Base-by-base conservation (phyloP, 805 yeast genomes). In the Yamadazyma nakazawae region DNA sequence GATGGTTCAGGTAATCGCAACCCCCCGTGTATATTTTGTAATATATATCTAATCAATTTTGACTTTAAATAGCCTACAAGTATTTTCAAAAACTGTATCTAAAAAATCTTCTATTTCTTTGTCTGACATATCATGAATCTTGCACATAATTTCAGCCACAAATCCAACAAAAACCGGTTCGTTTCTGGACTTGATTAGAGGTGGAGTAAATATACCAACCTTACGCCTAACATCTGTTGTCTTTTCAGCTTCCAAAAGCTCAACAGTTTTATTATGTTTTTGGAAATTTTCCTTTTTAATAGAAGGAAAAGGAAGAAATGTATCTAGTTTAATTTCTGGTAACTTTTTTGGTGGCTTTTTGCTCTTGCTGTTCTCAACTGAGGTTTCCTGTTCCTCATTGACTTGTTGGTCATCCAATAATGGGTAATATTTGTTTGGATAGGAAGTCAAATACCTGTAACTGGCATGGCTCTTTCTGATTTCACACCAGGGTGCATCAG, bases 401-500 rank as follows among this genome's bases (percentile, higher is more conserved):
- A 16, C 31, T 21, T 34, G 40, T 39, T 42, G 36, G 28, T 12
- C n/a, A 12, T 45, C 56, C 46, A 30, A 46, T 37, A 60, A 53
- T 1, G 87, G 87, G 52, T 81, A 83, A 46, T 70, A 78, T 13
- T 62, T 67, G 57, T 79, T 82, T 2, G 88, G 88, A 51, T 79
- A 78, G 8, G 68, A 58, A 0, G 81, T 66, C 26, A 90, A 60
- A 51, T 70, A 75, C 51, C 79, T 68, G 64, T 79, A 81, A 13
- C 94, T 78, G 2, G 89, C 88, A 61, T 89, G 96, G 9, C 94
- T 76, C 54, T 80, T 86, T 48, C 95, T 75, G 39, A 94, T 80
- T 60, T 91, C 98, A 69, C 99, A 94, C 99, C 99, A 94, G 1
- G 99, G 99, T 2, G 97, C 90, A 66, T 94, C 99, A 0, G 97